Base-by-base conservation (phyloP, 2,329 filamentous ascomycete species). In the Mariannaea sp. region DNA sequence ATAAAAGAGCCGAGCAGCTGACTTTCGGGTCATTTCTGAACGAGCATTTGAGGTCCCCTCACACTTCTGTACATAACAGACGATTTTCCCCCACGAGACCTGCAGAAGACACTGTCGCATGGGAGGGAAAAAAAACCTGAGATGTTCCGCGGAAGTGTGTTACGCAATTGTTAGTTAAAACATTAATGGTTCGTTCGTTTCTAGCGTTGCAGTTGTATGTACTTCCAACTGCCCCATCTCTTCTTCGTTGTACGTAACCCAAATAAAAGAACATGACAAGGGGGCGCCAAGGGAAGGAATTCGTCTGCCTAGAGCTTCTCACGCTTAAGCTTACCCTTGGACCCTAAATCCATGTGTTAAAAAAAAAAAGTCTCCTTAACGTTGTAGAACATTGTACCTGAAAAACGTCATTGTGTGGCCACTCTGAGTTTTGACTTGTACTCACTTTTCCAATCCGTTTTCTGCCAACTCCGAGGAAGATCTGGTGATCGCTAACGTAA, bases 321-420 rank as follows among this genome's bases (percentile, higher is more conserved):
- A n/a, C 29, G 55, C 61, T 64, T 64, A 64, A 64, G 61, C 61
- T 64, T 64, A 64, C 59, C 46, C 46, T 56, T 59, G 59, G 57
- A 54, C 61, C 61, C 53, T 59, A 57, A 55, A 47, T 30, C 50
- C 32, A n/a, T 41, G 17, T 42, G 36, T 45, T 38, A 35, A 48
- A 58, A 29, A 7, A 29, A 29, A 7, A 12, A 7, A 7, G 7
- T 48, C 38, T n/a, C 17, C 36, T 19, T 44, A 61, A 58, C 41
- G 44, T 49, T 39, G n/a, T n/a, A n/a, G 36, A 14, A 42, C 19
- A 19, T 36, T 14, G 50, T 44, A 48, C 44, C 44, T 50, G 29
- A 13, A 32, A 26, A 20, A 32, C 45, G 46, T 54, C 40, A 44
- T 38, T 36, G 16, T 36, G 14, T 19, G 38, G 33, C 33, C 33